These are phyloP conservation scores for Pelargonium fulgidum DNA, from an alignment of 441 rosid genomes.

Conservation along the genomic window DNA sequence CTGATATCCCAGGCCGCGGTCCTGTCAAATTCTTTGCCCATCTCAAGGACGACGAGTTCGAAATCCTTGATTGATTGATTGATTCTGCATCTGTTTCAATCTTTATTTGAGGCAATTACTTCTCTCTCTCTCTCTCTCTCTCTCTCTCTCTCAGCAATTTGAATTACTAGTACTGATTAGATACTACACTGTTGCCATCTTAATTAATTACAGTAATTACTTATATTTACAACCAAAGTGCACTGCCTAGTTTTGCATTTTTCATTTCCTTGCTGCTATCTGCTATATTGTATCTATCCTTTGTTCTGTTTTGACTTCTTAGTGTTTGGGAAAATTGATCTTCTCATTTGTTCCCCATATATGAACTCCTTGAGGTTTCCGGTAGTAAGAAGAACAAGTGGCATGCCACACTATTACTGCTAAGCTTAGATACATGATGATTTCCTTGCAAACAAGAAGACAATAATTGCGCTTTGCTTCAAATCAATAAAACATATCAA, in stretches of 20 bases:
- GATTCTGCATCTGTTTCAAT: no score
- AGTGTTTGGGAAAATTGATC: no score
- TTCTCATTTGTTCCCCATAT: no score
- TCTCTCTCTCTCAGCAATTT: background rate
- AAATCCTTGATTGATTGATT: slow-evolving; percentile 14
- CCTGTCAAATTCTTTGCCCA: slow-evolving; percentile 80
- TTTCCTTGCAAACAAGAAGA: background rate
- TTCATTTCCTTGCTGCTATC: background rate
- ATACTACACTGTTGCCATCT: background rate
- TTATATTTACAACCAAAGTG: background rate
- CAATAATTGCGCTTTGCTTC: background rate
- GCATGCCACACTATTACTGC: background rate
- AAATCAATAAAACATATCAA: background rate
- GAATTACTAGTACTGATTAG: background rate
- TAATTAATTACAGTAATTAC: background rate
- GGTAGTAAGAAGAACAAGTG: background rate
- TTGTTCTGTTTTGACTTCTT: no score
- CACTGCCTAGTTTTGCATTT: slow-evolving; percentile 2
- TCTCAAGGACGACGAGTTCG: slow-evolving; percentile 87
- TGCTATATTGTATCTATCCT: background rate
- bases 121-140: no score
- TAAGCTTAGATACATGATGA: background rate
- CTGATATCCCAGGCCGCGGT: slow-evolving; percentile 66
- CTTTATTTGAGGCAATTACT: slow-evolving; percentile 17
- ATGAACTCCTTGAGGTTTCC: background rate